phyloP scores from a whole-genome alignment of 2,329 filamentous ascomycete genomes.

The Hypoxylon sp. region DNA sequence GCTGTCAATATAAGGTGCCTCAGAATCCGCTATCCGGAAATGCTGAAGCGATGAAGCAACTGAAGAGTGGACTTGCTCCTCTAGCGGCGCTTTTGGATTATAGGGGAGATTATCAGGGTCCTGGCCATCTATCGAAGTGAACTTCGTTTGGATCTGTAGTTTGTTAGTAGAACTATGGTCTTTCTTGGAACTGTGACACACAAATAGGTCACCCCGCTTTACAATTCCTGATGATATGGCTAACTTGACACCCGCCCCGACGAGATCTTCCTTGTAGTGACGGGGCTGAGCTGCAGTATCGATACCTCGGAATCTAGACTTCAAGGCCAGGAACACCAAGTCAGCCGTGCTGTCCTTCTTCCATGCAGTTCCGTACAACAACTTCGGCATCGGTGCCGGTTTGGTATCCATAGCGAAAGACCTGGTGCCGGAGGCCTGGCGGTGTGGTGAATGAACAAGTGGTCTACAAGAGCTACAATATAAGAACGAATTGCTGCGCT shows the following conservation, averaged over 20 bases:
- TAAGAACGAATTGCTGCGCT: conserved; percentile 5
- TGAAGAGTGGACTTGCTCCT: conserved; percentile 75
- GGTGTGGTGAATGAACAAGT: background rate
- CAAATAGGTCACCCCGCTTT: conserved; percentile 72
- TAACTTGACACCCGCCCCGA: conserved; percentile 74
- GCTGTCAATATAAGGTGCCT: conserved; percentile 72
- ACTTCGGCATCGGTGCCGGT: conserved; percentile 61
- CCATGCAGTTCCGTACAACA: conserved; percentile 89
- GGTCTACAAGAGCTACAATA: background rate
- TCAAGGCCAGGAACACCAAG: conserved; percentile 77
- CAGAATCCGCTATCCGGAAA: conserved; percentile 57
- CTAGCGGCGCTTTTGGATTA: conserved; percentile 67
- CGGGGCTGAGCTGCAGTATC: conserved; percentile 84
- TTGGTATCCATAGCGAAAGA: conserved; percentile 30
- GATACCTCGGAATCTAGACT: conserved; percentile 77
- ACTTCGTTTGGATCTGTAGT: conserved; percentile 83
- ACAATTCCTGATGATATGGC: conserved; percentile 72
- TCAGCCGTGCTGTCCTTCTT: conserved; percentile 77
- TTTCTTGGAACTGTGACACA: conserved; percentile 55
- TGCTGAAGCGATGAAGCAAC: conserved; percentile 75
- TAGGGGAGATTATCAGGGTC: conserved; percentile 73
- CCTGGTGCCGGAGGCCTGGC: background rate
- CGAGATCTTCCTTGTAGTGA: conserved; percentile 81
- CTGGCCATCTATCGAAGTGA: conserved; percentile 75
- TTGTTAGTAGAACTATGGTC: conserved; percentile 25